Evolutionary conservation across 257 asterid genomes (phyloP).

Genomic region (Nicotiana noctiflora): DNA sequence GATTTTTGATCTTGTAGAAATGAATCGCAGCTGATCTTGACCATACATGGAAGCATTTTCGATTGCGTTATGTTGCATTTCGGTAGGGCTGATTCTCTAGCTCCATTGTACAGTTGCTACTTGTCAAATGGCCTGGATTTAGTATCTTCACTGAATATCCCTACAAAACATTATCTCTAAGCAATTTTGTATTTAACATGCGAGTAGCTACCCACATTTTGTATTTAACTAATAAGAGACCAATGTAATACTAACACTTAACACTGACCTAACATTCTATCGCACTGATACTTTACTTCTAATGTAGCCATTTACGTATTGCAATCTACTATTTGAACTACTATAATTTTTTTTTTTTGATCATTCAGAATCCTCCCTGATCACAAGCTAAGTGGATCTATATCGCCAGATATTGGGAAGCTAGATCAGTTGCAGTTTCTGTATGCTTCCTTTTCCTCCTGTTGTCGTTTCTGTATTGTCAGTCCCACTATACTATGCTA

Average conservation of each 20-base stretch:
- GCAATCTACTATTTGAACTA: conserved; percentile 4
- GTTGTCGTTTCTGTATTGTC: conserved; percentile 10
- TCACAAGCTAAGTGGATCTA: conserved; percentile 84
- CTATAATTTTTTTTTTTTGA: background rate
- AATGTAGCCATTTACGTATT: background rate
- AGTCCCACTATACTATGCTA: conserved; percentile 18
- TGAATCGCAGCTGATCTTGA: background rate
- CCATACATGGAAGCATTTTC: background rate
- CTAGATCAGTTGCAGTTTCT: conserved; percentile 72
- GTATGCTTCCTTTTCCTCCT: conserved; percentile 41
- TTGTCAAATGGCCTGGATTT: background rate
- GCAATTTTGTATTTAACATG: background rate
- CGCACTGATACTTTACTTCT: background rate
- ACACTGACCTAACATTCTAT: background rate
- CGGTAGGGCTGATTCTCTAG: background rate
- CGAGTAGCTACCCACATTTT: background rate
- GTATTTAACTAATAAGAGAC: background rate
- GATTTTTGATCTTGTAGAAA: background rate
- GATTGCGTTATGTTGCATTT: background rate
- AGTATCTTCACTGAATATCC: background rate
- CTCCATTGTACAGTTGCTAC: background rate
- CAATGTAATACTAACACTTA: background rate
- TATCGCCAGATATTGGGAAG: conserved; percentile 83
- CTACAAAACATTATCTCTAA: background rate
- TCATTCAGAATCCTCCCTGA: conserved; percentile 81